Evolutionary conservation across 192 early-diverging fungal genomes (phyloP).

Genomic region (Coemansia sp.): DNA sequence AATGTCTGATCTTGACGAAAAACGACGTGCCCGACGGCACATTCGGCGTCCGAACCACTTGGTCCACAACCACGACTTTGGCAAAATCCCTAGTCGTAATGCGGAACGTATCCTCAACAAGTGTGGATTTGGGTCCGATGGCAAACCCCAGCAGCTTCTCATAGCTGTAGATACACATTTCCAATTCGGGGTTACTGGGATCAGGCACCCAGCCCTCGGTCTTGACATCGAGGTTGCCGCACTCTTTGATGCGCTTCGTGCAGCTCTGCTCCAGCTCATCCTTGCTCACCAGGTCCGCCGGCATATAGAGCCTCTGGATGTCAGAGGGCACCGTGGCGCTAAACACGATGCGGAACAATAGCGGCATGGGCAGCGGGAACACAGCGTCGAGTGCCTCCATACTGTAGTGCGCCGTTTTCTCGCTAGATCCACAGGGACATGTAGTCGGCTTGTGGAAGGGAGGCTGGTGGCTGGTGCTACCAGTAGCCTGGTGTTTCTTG

Average conservation of each 20-base stretch:
- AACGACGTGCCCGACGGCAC: slow-evolving; percentile 56
- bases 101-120: slow-evolving; percentile 43
- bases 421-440: slow-evolving; percentile 37
- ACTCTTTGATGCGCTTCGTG: slow-evolving; percentile 38
- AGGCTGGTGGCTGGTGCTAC: not conserved
- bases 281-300: slow-evolving; percentile 17
- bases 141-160: slow-evolving; percentile 53
- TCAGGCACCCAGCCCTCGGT: slow-evolving; percentile 54
- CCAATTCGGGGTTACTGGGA: slow-evolving; percentile 20
- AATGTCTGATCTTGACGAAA: slow-evolving; percentile 54
- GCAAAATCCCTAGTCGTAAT: slow-evolving; percentile 37
- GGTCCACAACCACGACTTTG: slow-evolving; percentile 40
- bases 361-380: slow-evolving; percentile 50
- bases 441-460: slow-evolving; percentile 42
- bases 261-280: slow-evolving; percentile 38
- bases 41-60: slow-evolving; percentile 50
- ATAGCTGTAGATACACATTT: slow-evolving; percentile 52
- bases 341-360: slow-evolving; percentile 52
- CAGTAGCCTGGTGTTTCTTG: slow-evolving; percentile 14
- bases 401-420: slow-evolving; percentile 32
- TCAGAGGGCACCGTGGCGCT: slow-evolving; percentile 32
- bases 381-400: slow-evolving; percentile 43
- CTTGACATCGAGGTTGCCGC: slow-evolving; percentile 41
- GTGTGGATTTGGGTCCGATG: slow-evolving; percentile 56
- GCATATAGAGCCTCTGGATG: slow-evolving; percentile 27